Conservation (phyloP, 2,329 filamentous ascomycete species). For the Westerdykella sp. region DNA sequence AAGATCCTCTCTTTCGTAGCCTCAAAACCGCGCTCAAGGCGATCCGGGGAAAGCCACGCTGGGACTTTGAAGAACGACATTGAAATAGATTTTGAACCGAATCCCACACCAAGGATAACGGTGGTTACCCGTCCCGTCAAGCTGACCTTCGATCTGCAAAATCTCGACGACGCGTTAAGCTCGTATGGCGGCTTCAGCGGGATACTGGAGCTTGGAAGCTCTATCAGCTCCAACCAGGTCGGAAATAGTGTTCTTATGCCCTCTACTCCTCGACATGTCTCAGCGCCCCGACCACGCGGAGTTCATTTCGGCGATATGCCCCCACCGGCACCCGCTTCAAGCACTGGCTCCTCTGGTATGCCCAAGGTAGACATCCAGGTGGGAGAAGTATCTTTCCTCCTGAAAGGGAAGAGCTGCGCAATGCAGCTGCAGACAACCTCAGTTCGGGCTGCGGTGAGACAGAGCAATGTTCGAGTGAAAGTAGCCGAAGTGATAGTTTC, state of each 20-base stretch:
- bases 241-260: slow-evolving; percentile 30
- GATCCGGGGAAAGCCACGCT: slow-evolving; percentile 14
- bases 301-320: slow-evolving; percentile 52
- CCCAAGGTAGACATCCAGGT: slow-evolving; percentile 69
- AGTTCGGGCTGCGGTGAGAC: slow-evolving; percentile 71
- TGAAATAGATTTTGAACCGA: slow-evolving; percentile 29
- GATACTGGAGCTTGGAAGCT: slow-evolving; percentile 80
- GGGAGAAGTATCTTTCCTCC: slow-evolving; percentile 66
- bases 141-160: slow-evolving; percentile 69
- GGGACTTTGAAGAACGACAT: slow-evolving; percentile 26
- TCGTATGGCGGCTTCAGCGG: slow-evolving; percentile 90
- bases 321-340: slow-evolving; percentile 15
- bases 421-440: slow-evolving; percentile 71
- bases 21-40: slow-evolving; percentile 20
- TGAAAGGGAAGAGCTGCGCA: slow-evolving; percentile 73
- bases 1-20: slow-evolving; percentile 48
- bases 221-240: slow-evolving; percentile 68
- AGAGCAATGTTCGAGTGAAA: slow-evolving; percentile 63
- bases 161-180: slow-evolving; percentile 76
- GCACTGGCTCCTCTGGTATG: slow-evolving; percentile 13
- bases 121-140: slow-evolving; percentile 72
- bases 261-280: slow-evolving; percentile 15
- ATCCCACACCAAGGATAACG: slow-evolving; percentile 43
- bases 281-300: slow-evolving; percentile 35
- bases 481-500: slow-evolving; percentile 70